Conservation (phyloP, 345 rosid species). For the Sapria himalayana region DNA sequence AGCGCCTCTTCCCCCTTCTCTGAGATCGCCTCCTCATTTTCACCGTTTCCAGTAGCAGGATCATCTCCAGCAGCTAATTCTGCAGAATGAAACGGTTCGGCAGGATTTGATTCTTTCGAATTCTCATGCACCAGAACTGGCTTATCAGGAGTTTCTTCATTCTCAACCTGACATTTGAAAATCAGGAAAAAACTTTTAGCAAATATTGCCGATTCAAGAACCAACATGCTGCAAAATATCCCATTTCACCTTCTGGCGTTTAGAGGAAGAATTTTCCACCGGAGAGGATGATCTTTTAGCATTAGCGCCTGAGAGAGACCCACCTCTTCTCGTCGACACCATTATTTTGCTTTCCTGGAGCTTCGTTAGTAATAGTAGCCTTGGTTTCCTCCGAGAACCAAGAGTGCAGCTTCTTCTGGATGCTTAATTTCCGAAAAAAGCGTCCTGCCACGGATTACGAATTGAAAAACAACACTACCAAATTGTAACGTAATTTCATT, state of each 20-base stretch:
- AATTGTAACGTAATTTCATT: no score
- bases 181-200: conserved; percentile 6
- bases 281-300: conserved; percentile 47
- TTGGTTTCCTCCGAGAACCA: no score
- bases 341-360: conserved; percentile 51
- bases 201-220: background rate
- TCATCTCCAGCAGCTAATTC: conserved; percentile 29
- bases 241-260: conserved; percentile 45
- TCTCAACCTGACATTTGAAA: conserved; percentile 26
- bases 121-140: conserved; percentile 26
- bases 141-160: conserved; percentile 28
- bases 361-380: no score
- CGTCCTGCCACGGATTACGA: no score
- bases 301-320: conserved; percentile 53
- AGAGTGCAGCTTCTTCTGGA: no score
- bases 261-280: conserved; percentile 51
- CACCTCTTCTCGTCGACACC: conserved; percentile 78
- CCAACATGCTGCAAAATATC: background rate
- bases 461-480: no score
- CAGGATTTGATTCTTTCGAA: conserved; percentile 37
- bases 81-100: conserved; percentile 25
- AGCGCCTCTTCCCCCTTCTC: conserved; percentile 33
- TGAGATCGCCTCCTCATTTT: conserved; percentile 9
- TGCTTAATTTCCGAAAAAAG: no score
- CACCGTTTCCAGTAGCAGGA: conserved; percentile 22